A percentile compares a stretch with the other conserved stretches of the same genome.
Conservation (phyloP, 2,329 filamentous ascomycete species). For the Penicillium italicum region DNA sequence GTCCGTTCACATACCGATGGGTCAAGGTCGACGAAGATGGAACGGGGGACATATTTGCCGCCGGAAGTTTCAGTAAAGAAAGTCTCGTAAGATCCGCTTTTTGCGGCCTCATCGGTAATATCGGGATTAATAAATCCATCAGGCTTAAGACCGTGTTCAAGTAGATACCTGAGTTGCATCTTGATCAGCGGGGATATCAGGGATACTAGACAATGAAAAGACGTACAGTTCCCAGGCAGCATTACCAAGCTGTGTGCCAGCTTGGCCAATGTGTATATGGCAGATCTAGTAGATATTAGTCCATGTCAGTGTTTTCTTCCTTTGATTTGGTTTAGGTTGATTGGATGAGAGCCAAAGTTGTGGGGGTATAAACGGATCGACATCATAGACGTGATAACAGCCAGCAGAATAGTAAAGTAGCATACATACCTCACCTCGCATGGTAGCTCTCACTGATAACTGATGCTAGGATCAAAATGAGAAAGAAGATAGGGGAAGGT, state of each 20-base stretch:
- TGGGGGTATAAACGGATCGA: background rate
- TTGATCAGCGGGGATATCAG: background rate
- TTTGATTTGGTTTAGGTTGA: background rate
- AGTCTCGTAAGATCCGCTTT: slow-evolving; percentile 59
- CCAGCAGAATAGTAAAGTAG: background rate
- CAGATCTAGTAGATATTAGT: slow-evolving; percentile 49
- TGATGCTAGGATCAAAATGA: background rate
- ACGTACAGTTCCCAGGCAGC: slow-evolving; percentile 66
- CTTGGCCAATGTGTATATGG: slow-evolving; percentile 66
- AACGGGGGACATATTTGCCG: slow-evolving; percentile 66
- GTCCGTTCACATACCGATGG: slow-evolving; percentile 48
- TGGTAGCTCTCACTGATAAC: background rate
- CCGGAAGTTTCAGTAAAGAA: slow-evolving; percentile 63
- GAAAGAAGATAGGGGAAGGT: background rate
- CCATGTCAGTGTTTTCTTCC: slow-evolving; percentile 4
- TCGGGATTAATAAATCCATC: slow-evolving; percentile 59
- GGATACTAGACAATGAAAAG: slow-evolving; percentile 29
- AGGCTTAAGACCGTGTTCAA: slow-evolving; percentile 61
- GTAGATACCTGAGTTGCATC: slow-evolving; percentile 53
- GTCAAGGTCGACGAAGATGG: slow-evolving; percentile 65
- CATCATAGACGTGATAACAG: background rate
- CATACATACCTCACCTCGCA: slow-evolving; percentile 3
- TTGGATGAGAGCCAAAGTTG: background rate
- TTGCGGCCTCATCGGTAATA: slow-evolving; percentile 49
- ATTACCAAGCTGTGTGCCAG: slow-evolving; percentile 65